A percentile compares a stretch with the other conserved stretches of the same genome.
Evolutionary conservation across 2,329 filamentous ascomycete genomes (phyloP).

Genomic region (Penicillium aurantiogriseum): DNA sequence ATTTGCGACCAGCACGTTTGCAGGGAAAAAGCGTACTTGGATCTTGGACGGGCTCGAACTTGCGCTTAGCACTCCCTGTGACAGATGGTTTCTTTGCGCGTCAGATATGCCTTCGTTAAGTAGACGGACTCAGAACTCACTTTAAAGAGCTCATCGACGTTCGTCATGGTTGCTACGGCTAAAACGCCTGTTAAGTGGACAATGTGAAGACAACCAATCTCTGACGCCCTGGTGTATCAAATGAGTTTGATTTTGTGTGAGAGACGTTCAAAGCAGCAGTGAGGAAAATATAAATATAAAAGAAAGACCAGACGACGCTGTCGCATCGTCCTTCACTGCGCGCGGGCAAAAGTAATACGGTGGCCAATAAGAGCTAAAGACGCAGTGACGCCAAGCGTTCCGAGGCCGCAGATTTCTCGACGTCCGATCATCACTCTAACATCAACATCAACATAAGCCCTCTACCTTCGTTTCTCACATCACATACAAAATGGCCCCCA

Average conservation of each 20-base stretch:
- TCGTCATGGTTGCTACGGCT: conserved; percentile 50
- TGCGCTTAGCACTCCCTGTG: conserved; percentile 54
- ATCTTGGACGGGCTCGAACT: conserved; percentile 55
- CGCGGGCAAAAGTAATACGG: conserved; percentile 22
- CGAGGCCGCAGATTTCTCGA: conserved; percentile 36
- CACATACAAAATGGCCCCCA: conserved; percentile 59
- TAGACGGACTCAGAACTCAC: conserved; percentile 23
- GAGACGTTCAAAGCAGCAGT: not conserved
- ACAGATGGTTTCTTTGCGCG: conserved; percentile 48
- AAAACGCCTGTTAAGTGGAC: conserved; percentile 1
- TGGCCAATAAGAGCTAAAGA: conserved; percentile 26
- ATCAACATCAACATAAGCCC: conserved; percentile 2
- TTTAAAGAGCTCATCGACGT: conserved; percentile 63
- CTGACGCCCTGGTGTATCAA: too few species aligned
- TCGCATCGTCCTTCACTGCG: conserved; percentile 10
- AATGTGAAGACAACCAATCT: not conserved
- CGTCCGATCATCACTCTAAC: conserved; percentile 10
- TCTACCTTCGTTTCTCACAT: conserved; percentile 4
- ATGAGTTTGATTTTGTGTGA: not conserved
- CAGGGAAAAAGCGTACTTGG: conserved; percentile 42
- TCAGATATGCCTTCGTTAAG: conserved; percentile 15
- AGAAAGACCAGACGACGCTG: not conserved
- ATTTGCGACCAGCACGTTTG: conserved; percentile 56
- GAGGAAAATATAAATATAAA: not conserved
- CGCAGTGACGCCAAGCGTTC: conserved; percentile 34